Conservation (phyloP, 2,329 filamentous ascomycete species). For the Incumbomyces lentus region DNA sequence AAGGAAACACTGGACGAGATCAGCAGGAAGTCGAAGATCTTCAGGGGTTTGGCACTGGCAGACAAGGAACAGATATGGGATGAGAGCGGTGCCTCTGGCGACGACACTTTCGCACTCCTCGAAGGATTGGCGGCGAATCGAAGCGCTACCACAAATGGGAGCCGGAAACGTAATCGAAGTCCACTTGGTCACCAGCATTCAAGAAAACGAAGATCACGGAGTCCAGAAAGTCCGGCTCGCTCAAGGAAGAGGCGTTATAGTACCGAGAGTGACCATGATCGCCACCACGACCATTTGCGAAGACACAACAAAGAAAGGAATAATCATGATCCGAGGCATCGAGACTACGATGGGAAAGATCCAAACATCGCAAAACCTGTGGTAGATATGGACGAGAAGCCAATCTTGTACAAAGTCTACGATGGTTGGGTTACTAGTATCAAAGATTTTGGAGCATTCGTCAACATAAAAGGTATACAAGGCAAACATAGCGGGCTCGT, state of each 20-base stretch:
- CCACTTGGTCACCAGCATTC: slow-evolving; percentile 41
- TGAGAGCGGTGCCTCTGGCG: slow-evolving; percentile 46
- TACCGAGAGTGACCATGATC: slow-evolving; percentile 36
- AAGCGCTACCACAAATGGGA: slow-evolving; percentile 29
- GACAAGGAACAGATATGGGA: slow-evolving; percentile 56
- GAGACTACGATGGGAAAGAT: slow-evolving; percentile 41
- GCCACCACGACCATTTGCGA: slow-evolving; percentile 5
- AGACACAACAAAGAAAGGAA: slow-evolving; percentile 17
- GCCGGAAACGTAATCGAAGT: slow-evolving; percentile 46
- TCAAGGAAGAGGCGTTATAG: slow-evolving; percentile 31
- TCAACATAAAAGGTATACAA: slow-evolving; percentile 76
- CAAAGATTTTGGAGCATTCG: slow-evolving; percentile 93
- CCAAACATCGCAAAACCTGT: slow-evolving; percentile 56
- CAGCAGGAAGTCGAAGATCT: slow-evolving; percentile 74
- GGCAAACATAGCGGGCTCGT: slow-evolving; percentile 89
- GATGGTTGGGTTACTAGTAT: slow-evolving; percentile 80
- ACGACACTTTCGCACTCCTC: slow-evolving; percentile 86
- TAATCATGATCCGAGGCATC: slow-evolving; percentile 29
- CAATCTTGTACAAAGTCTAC: slow-evolving; percentile 78
- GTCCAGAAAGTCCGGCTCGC: slow-evolving; percentile 32
- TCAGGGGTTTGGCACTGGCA: slow-evolving; percentile 77
- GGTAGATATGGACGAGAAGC: slow-evolving; percentile 68
- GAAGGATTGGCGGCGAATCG: slow-evolving; percentile 69
- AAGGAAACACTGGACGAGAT: slow-evolving; percentile 36
- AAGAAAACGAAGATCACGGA: slow-evolving; percentile 41